Percentiles rank a stretch among this genome's conserved stretches.
phyloP scores from a whole-genome alignment of 768 basidiomycete genomes.

The Auricularia sp. region DNA sequence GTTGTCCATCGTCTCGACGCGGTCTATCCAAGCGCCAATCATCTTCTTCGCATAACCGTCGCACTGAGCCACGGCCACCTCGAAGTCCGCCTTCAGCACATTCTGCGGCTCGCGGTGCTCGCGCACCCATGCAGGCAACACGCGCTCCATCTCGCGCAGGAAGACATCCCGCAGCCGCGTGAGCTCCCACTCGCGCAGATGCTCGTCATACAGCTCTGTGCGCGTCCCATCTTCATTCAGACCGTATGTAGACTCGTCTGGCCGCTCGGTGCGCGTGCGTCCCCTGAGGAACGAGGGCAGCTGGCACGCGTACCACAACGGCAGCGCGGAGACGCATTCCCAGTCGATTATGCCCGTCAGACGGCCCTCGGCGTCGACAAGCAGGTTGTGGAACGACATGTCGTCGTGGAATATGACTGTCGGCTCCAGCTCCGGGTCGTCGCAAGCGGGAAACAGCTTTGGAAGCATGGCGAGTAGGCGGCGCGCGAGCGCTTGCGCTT shows the following conservation, averaged over 20 bases:
- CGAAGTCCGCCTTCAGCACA: background rate
- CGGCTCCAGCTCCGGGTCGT: background rate
- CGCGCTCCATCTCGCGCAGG: background rate
- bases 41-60: background rate
- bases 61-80: background rate
- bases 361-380: constrained; percentile 18
- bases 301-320: background rate
- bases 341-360: constrained; percentile 18
- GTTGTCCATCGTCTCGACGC: too few relatives aligned
- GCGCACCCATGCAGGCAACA: background rate
- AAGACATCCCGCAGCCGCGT: background rate
- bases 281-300: background rate
- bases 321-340: constrained; percentile 11
- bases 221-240: background rate
- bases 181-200: background rate
- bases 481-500: background rate
- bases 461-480: background rate
- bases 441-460: background rate
- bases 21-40: too few relatives aligned
- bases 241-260: background rate
- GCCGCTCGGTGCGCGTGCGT: background rate
- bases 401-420: constrained; percentile 21
- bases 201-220: background rate
- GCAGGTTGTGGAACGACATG: constrained; percentile 26
- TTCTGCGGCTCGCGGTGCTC: background rate